Conservation (phyloP, 1,284 basidiomycete genomes). For the Rhodotorula sp. region DNA sequence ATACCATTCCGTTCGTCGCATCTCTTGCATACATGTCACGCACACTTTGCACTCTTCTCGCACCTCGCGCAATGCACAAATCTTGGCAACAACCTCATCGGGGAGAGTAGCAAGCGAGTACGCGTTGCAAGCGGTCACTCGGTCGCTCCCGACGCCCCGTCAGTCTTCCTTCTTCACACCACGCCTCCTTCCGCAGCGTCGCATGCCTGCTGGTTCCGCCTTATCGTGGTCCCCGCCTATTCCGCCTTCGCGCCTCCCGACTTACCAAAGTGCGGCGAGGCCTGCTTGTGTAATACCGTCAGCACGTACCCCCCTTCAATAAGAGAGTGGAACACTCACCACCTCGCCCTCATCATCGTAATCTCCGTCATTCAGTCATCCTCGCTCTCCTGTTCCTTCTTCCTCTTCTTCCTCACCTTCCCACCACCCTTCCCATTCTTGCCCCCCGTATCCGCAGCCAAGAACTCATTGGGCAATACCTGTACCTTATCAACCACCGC, state of each 20-base stretch:
- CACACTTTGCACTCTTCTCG: not conserved
- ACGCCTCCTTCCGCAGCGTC: no score
- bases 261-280: conserved; percentile 12
- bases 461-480: conserved; percentile 48
- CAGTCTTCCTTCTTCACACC: no score
- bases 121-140: not conserved
- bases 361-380: conserved; percentile 47
- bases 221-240: no score
- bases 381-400: conserved; percentile 43
- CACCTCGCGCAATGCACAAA: no score
- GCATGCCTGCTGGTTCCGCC: no score
- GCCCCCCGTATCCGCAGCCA: conserved; percentile 56
- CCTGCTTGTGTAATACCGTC: not conserved
- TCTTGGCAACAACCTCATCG: no score
- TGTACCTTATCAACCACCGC: conserved; percentile 71
- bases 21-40: not conserved
- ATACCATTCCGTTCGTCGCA: not conserved
- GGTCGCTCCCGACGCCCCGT: no score
- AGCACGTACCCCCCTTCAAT: no score
- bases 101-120: not conserved
- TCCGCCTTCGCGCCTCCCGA: no score
- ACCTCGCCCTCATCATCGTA: conserved; percentile 26
- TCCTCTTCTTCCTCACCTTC: conserved; percentile 52
- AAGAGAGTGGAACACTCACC: not conserved
- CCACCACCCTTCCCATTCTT: conserved; percentile 45